Base-by-base conservation (phyloP, 1,284 basidiomycete genomes). In the Leccinum solheimii region DNA sequence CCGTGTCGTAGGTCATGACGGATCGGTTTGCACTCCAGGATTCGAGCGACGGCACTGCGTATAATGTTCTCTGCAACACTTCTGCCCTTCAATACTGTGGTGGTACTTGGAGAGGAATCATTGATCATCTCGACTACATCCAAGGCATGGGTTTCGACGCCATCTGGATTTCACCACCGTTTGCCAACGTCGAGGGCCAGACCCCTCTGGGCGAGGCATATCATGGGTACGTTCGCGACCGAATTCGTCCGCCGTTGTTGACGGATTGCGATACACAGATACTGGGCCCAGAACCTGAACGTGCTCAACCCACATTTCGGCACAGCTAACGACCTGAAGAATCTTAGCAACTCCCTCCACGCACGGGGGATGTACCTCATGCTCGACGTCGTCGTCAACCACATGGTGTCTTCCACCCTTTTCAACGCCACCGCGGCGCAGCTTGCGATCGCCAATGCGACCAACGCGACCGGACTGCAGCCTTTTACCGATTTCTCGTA, bases 311-410 rank as follows among this genome's bases (percentile, higher is more conserved):
- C 79, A 4, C 83, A 84, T 62, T 92, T 91, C 67, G 91, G 90
- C 2, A 80, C 83, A 9, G 73, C 76, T 13, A 79, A 81, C 57
- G 90, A 92, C 72, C 80, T 92, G 40, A 85, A 85, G 64, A 79
- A 80, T 1, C 79, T 92, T 52, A 81, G 81, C 43, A 68, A 75
- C 21, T 86, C 83, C 23, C 71, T 92, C n/a, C 91, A 92, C 70
- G 70, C 74, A 16, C 81, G 88, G 30, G 82, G 80, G 30, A 92
- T 92, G 88, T 88, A 84, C 69, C 78, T 93, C 69, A 92, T 92
- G 90, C 80, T 92, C 62, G 90, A 92, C 70, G 77, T 92, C 56
- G 89, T 90, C 59, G 83, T 90, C 58, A 92, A 92, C 76, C 86
- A 90, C 74, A 82, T 87, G 64, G 84, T 81, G 10, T 75, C 82